Evolutionary conservation across 2,329 filamentous ascomycete genomes (phyloP), one percentile per base, ranked within the genome.

Genomic region (Aspergillus terreus): DNA sequence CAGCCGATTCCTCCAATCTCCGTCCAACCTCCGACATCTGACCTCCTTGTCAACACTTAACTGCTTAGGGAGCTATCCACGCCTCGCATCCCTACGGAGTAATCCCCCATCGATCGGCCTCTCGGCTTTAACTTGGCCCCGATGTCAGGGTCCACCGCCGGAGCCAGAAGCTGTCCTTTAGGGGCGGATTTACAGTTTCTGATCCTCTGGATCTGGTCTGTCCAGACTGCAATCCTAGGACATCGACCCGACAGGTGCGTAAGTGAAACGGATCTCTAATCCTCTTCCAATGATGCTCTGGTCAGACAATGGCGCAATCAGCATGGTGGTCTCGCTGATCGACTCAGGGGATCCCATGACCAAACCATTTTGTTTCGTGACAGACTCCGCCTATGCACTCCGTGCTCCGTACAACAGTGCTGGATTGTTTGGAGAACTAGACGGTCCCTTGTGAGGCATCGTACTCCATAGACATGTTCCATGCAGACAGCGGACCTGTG

Each of bases 151-250:
- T 41, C 49, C 49, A 50, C 51, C 47, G 41, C 35, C 46, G 51
- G 54, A 56, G 46, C 49, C 54, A 49, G 45, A 43, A 46, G 36
- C 51, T 49, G 45, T 40, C 44, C 32, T 41, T 47, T 47, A 10
- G 43, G 36, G 47, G 47, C 52, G 50, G 52, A 53, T 56, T 54
- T 53, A 56, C 54, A 47, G 47, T 56, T 53, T 47, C 47, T 19
- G n/a, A 47, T 33, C 43, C 47, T 30, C 47, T 25, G 38, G 25
- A 19, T 47, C 41, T 32, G 36, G 44, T 17, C 30, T 47, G 40
- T 23, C 40, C 17, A 11, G 6, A 23, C 5, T 23, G n/a, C 14
- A 38, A 12, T 38, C 35, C 15, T 15, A 11, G 10, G 7, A 30
- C 27, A 9, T 30, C 10, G 27, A 30, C 7, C 27, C 27, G 27